Base-by-base conservation (phyloP, 257 asterid genomes). In the Anisodus acutangulus region DNA sequence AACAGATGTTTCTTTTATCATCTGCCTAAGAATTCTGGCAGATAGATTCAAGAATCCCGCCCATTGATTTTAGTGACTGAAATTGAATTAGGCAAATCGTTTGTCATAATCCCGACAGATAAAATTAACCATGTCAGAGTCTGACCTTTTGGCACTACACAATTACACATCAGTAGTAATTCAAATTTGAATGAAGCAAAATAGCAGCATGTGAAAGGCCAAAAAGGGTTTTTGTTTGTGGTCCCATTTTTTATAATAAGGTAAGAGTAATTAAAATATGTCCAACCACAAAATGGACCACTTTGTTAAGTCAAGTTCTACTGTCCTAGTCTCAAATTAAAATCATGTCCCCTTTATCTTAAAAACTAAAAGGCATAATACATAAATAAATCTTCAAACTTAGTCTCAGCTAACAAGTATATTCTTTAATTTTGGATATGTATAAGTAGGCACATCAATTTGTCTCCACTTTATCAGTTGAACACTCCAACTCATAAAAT, bases 101-200 rank as follows among this genome's bases (percentile, higher is more conserved):
- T 31, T 76, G 81, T 76, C 49, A 51, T 76, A 12, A 76, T 35
- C 64, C 64, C 64, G 22, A 26, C 2, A 76, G 47, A 76, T 76
- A 59, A 68, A 74, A 31, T 31, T 31, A 31, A 67, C 17, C 4
- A 13, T 85, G 86, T 41, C 86, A 82, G 78, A 22, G 64, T 51
- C 64, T 51, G 3, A 26, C 63, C 64, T 76, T 82, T 84, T 84
- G 84, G 82, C 66, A 19, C 39, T 83, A n/a, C 51, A 58, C 79
- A 41, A 41, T 41, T 41, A 41, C 6, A 58, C 80, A 49, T 67
- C 49, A 35, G 13, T 72, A n/a, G 74, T 49, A 71, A 82, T 88
- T 53, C 84, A 83, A 86, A 80, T 85, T 85, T 85, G 80, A 88
- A 87, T 87, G 86, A 74, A 66, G 54, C 54, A 85, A 79, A 60